Conservation (phyloP, 2,329 filamentous ascomycete genomes). For the Cladophialophora exuberans region DNA sequence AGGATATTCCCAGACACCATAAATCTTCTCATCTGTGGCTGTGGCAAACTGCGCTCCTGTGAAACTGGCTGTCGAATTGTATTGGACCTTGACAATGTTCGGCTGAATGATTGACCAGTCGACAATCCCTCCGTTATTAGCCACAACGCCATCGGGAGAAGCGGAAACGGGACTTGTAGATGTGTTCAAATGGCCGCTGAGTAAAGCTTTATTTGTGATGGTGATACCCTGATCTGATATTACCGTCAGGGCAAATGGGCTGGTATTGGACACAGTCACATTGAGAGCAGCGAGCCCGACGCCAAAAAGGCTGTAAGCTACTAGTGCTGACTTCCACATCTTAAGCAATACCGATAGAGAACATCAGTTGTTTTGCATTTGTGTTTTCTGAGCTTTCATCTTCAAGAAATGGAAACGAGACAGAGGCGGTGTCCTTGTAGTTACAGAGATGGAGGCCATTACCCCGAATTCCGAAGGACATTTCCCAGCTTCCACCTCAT, state of each 20-base stretch:
- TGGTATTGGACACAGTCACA: not conserved
- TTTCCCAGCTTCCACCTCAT: not conserved
- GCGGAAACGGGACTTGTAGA: not conserved
- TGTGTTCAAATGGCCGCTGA: not conserved
- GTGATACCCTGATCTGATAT: constrained; percentile 2
- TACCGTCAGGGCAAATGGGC: not conserved
- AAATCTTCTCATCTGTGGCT: not conserved
- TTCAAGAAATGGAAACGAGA: not conserved
- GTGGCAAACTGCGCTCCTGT: constrained; percentile 1
- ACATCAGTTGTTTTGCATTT: not conserved
- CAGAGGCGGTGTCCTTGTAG: not conserved
- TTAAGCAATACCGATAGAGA: not conserved
- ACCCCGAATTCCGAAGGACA: not conserved
- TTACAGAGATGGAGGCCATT: not conserved
- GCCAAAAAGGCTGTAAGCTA: constrained; percentile 2
- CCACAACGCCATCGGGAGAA: not conserved
- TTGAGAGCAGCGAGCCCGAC: not conserved
- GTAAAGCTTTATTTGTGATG: constrained; percentile 4
- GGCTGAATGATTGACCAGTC: constrained; percentile 9
- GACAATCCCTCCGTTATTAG: not conserved
- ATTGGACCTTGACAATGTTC: constrained; percentile 4
- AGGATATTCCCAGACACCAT: constrained; percentile 10
- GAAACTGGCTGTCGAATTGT: constrained; percentile 2
- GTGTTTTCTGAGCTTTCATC: not conserved
- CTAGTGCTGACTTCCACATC: not conserved